Evolutionary conservation across 495 filamentous ascomycete species (phyloP), one percentile per base, ranked within the genome.

Genomic region (Penicillium longicatenatum): DNA sequence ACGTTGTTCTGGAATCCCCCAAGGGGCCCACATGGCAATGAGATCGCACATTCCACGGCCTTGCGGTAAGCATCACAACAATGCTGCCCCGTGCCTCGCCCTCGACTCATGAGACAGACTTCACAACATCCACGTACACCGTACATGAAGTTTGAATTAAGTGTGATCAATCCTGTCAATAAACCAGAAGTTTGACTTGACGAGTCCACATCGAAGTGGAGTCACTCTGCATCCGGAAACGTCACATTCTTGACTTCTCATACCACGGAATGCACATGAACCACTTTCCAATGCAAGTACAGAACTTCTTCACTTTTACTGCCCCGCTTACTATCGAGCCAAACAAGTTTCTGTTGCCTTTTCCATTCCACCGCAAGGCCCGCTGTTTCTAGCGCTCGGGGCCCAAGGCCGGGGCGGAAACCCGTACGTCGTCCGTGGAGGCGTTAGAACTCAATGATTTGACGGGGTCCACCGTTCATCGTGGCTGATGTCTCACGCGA

Each of bases 1-100:
- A 33, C 3, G 47, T n/a, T 39, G 55, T 60, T 60, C 57, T 64
- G 61, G 61, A 64, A 64, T 57, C 53, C 53, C 41, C 45, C 29
- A 29, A 45, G 26, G 45, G 57, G 49, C 52, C 61, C 61, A 64
- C 61, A 64, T 64, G 61, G 61, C 48, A 33, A 50, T 33, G 33
- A 26, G 22, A 43, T 44, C 29, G 19, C 26, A 52, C 37, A 50
- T 46, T 45, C 42, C 55, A 45, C 29, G 55, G 55, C 55, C 55
- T 58, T 58, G 55, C 55, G 49, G 35, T 19, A 37, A 35, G 22
- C 48, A 58, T 58, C 55, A 48, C 21, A 52, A 52, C 50, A 52
- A 52, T 52, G 50, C 21, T 52, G 45, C 50, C 50, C 35, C 35
- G 50, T 52, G 50, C 50, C 37, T 52, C 50, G 30, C 37, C 33